These are phyloP conservation scores for Phaseolus lunatus DNA, from an alignment of 306 rosid genomes.

Conservation along the genomic window DNA sequence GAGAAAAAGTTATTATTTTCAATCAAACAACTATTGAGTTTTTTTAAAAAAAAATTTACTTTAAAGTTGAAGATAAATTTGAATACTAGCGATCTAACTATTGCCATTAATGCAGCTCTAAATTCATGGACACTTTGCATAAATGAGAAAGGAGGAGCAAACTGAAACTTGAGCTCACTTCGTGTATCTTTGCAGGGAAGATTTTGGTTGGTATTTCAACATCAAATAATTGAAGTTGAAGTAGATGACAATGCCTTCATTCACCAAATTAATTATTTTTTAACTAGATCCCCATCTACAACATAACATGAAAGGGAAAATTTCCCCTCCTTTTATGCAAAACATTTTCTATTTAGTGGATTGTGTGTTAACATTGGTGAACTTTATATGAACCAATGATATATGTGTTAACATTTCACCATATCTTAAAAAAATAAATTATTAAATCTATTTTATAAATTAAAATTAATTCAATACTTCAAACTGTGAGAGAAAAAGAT, in stretches of 20 bases:
- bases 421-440: too few species aligned
- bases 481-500: too few species aligned
- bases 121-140: constrained; percentile 40
- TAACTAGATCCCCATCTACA: background rate
- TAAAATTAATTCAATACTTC: too few species aligned
- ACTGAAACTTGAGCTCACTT: background rate
- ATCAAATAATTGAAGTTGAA: background rate
- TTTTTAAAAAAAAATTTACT: too few species aligned
- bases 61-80: too few species aligned
- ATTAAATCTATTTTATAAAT: too few species aligned
- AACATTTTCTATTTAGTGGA: too few species aligned
- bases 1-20: too few species aligned
- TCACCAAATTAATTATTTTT: background rate
- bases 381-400: too few species aligned
- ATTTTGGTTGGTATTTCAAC: background rate
- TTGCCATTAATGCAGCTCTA: constrained; percentile 41
- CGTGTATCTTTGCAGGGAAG: background rate
- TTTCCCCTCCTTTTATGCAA: background rate
- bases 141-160: background rate
- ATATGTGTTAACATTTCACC: too few species aligned
- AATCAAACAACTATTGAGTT: too few species aligned
- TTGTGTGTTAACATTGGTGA: too few species aligned
- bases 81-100: background rate
- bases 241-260: background rate
- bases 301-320: background rate